phyloP scores from a whole-genome alignment of 164 flowering plant genomes.

The Annona squamosa region DNA sequence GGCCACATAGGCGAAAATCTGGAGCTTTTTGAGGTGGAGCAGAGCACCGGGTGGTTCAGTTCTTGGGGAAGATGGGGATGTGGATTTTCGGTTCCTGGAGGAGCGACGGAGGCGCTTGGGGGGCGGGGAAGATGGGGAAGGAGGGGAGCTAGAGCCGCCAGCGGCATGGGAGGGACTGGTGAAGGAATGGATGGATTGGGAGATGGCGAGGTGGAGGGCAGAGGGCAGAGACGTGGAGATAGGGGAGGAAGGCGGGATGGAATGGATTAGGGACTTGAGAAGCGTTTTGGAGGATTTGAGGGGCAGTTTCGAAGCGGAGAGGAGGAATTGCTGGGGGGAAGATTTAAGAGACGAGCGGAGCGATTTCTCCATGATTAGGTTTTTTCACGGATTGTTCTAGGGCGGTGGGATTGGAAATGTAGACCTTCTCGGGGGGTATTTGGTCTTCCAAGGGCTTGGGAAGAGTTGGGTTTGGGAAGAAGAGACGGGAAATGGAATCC shows the following conservation, averaged over 20 bases:
- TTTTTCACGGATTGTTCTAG: background rate
- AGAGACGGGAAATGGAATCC: background rate
- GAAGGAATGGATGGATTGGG: conserved; percentile 40
- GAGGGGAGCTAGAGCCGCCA: background rate
- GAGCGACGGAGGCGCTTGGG: conserved; percentile 58
- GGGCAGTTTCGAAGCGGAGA: conserved; percentile 31
- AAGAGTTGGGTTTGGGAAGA: background rate
- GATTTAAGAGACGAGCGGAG: conserved; percentile 55
- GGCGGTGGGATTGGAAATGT: background rate
- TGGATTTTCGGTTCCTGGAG: conserved; percentile 20
- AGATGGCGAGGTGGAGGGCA: conserved; percentile 45
- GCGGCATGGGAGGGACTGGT: conserved; percentile 17
- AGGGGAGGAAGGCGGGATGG: conserved; percentile 38
- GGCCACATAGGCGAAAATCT: conserved; percentile 35
- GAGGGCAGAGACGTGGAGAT: conserved; percentile 51
- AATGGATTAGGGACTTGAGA: conserved; percentile 58
- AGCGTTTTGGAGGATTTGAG: conserved; percentile 44
- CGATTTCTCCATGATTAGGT: conserved; percentile 1
- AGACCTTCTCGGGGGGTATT: no score
- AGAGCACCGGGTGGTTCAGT: background rate
- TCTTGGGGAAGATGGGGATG: background rate
- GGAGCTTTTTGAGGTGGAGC: conserved; percentile 31
- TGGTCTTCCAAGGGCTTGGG: background rate
- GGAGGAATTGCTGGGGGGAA: conserved; percentile 69
- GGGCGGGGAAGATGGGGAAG: conserved; percentile 51